Evolutionary conservation across 352 stramenopile genomes (phyloP).

Genomic region (Globisporangium lucens): DNA sequence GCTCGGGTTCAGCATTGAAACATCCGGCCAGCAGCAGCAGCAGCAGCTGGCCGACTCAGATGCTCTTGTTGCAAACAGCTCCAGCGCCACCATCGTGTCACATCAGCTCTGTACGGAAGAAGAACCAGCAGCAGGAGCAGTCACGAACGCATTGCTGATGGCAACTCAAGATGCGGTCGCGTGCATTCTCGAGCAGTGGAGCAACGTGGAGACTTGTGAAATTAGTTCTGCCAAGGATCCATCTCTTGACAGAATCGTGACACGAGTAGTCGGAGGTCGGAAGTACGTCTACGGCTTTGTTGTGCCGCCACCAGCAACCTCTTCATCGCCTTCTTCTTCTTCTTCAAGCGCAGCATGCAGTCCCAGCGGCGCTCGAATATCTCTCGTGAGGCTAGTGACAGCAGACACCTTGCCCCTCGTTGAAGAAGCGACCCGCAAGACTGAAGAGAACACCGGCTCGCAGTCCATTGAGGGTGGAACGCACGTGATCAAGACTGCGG

Average conservation of each 20-base stretch:
- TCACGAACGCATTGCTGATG: background rate
- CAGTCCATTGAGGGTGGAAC: background rate
- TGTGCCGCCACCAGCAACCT: background rate
- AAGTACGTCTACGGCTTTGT: background rate
- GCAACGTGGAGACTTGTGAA: too few species aligned
- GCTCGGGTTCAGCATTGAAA: background rate
- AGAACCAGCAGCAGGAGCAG: too few species aligned
- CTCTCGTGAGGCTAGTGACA: background rate
- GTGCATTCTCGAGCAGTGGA: slow-evolving; percentile 5
- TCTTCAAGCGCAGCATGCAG: background rate
- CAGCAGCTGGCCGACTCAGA: background rate
- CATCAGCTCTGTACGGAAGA: background rate
- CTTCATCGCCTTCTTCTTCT: background rate
- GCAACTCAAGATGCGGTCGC: background rate
- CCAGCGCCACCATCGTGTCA: background rate
- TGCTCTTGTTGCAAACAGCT: background rate
- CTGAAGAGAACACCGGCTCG: background rate
- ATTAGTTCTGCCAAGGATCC: too few species aligned
- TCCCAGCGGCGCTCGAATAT: background rate
- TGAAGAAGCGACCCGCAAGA: background rate
- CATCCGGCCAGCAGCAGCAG: background rate
- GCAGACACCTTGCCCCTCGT: background rate
- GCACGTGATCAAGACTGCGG: background rate
- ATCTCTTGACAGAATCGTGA: background rate
- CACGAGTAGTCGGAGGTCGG: background rate